Evolutionary conservation across 164 flowering plant genomes (phyloP), one percentile per base, ranked within the genome.

Genomic region (Berberis vulgaris): DNA sequence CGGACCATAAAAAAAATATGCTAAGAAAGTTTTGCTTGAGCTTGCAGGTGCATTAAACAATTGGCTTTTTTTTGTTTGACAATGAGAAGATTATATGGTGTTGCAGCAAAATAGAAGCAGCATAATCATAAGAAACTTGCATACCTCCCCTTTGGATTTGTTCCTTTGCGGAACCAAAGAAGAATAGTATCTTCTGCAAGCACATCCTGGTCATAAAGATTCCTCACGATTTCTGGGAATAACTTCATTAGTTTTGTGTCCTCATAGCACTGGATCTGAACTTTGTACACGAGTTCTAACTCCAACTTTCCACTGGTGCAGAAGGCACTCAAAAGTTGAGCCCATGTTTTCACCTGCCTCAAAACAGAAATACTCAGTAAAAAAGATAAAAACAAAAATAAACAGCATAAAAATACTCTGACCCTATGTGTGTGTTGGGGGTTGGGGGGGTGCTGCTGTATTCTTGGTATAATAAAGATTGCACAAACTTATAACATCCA

Each of bases 121-220:
- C 26, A 26, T 26, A 26, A 26, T 26, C 26, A 55, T 13, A 2
- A 38, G 6, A 46, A 53, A 67, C 12, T 56, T 59, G 41, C 72
- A 11, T 69, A 88, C 97, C 97, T 87, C 84, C 99, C 99, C 96
- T 94, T 94, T 7, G 86, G 86, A 67, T 87, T 91, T 43, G 97
- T 78, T 76, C 97, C 96, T 69, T 81, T 88, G 47, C 90, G 91
- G 79, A 86, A 94, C 99, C 99, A 94, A 74, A 78, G 83, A 61
- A 87, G 87, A 72, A 94, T 85, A 67, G 99, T 94, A 69, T 94
- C 97, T 74, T 94, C 99, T 4, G 95, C 96, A 77, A 94, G 93
- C 66, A 94, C 99, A 76, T 94, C 96, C 73, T 83, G 89, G 49
- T 91, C 97, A 70, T 94, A 94, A 40, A 94, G 91, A 68, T 93